Base-by-base conservation (phyloP, 2,329 filamentous ascomycete genomes). In the Colletotrichum lentis region DNA sequence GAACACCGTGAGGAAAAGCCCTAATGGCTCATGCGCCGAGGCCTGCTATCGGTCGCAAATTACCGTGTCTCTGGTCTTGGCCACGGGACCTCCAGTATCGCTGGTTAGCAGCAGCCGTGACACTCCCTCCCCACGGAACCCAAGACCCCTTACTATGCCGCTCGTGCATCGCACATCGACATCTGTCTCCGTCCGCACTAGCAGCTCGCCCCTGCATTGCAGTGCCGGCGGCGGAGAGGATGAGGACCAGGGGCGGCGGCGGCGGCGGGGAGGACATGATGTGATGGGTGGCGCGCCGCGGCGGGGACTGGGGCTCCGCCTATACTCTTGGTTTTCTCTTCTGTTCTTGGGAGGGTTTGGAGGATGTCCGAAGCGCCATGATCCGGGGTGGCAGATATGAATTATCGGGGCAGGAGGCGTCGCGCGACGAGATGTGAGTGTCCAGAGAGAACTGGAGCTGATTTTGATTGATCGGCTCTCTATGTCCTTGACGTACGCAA, bases 11-110 rank as follows among this genome's bases (percentile, higher is more conserved):
- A 35, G 1, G 24, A 35, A 35, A 5, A 37, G 41, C 31, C 27
- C 53, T 35, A n/a, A 43, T 37, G 14, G 22, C 47, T 65, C 55
- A 68, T 68, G 65, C 65, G 65, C 62, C 61, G 65, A 68, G 65
- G 65, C 47, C 24, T 65, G 37, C 49, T 18, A n/a, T 65, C 65
- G 65, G 65, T 55, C 49, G 54, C 35, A 43, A 10, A 16, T 37
- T 68, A 61, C 65, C 65, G 61, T 43, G 37, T 22, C 53, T 27
- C 35, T 35, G 31, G 8, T 35, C 31, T 35, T 35, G 31, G 31
- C 31, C 7, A 35, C 8, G 8, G 1, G 31, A 35, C 31, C 7
- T 35, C 7, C 8, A 35, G 8, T 35, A 1, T 35, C 31, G 31
- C 8, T 22, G 44, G 24, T 39, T 47, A 55, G 43, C 11, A 39